Evolutionary conservation across 495 filamentous ascomycete species (phyloP).

Genomic region (Penicillium paxilli): DNA sequence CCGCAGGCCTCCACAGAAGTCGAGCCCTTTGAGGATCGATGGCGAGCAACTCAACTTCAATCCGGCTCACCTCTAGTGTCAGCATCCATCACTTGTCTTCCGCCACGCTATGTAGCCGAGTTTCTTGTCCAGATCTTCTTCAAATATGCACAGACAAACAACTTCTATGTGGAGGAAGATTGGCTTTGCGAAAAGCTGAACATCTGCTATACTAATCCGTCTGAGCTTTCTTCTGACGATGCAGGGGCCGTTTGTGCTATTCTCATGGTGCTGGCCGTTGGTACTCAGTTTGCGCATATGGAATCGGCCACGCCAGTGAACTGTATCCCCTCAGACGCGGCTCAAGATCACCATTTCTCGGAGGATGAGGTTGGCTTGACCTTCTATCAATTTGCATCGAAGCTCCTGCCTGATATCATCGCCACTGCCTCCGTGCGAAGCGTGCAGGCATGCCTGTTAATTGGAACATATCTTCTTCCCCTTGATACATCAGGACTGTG

Average conservation of each 20-base stretch:
- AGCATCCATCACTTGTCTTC: constrained; percentile 45
- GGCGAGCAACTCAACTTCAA: constrained; percentile 50
- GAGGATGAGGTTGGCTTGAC: constrained; percentile 54
- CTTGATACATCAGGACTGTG: constrained; percentile 51
- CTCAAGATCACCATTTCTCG: constrained; percentile 46
- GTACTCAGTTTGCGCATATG: constrained; percentile 57
- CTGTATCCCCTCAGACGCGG: constrained; percentile 27
- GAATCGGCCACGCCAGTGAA: constrained; percentile 45
- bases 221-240: constrained; percentile 45
- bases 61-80: constrained; percentile 42
- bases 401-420: constrained; percentile 54
- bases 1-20: constrained; percentile 43
- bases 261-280: constrained; percentile 51
- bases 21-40: constrained; percentile 49
- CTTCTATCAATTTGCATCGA: constrained; percentile 52
- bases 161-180: constrained; percentile 51
- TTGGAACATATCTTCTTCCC: constrained; percentile 51
- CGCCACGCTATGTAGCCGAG: constrained; percentile 51
- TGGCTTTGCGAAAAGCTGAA: constrained; percentile 48
- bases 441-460: constrained; percentile 51
- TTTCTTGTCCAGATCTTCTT: constrained; percentile 54
- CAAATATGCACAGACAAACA: constrained; percentile 55
- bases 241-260: constrained; percentile 48
- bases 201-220: constrained; percentile 44
- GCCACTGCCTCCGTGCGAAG: constrained; percentile 52